These are phyloP conservation scores for Hypoxylon rubiginosum DNA, from an alignment of 2,329 filamentous ascomycete genomes.

Conservation along the genomic window DNA sequence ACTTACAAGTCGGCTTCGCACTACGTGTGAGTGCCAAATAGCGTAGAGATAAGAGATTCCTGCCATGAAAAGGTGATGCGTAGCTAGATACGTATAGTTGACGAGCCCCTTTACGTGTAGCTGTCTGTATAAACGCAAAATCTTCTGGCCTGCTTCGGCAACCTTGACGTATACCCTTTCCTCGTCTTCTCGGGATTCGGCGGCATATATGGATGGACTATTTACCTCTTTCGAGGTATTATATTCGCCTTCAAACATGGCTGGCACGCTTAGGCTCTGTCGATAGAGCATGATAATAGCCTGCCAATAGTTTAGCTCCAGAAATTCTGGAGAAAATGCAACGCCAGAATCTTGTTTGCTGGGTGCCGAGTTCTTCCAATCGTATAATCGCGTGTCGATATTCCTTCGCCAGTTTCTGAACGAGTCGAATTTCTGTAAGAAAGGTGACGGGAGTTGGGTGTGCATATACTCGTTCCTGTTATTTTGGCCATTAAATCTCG, in stretches of 20 bases:
- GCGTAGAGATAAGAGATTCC: slow-evolving; percentile 97
- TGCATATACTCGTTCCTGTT: slow-evolving; percentile 79
- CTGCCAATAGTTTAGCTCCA: slow-evolving; percentile 98
- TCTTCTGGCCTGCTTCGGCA: slow-evolving; percentile 93
- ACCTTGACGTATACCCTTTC: slow-evolving; percentile 95
- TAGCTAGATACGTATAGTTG: slow-evolving; percentile 96
- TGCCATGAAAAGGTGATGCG: slow-evolving; percentile 97
- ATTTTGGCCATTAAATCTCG: slow-evolving; percentile 75
- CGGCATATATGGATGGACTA: slow-evolving; percentile 71
- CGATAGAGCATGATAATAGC: slow-evolving; percentile 95
- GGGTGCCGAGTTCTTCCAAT: slow-evolving; percentile 90
- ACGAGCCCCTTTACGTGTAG: slow-evolving; percentile 89
- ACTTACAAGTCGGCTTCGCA: slow-evolving; percentile 86
- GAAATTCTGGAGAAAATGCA: slow-evolving; percentile 87
- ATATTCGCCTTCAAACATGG: slow-evolving; percentile 85
- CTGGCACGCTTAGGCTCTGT: slow-evolving; percentile 88
- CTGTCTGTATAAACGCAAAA: slow-evolving; percentile 89
- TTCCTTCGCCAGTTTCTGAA: slow-evolving; percentile 91
- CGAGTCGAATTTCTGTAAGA: slow-evolving; percentile 84
- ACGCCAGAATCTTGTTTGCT: slow-evolving; percentile 85
- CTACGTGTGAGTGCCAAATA: slow-evolving; percentile 94
- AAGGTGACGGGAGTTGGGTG: slow-evolving; percentile 84
- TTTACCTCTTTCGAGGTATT: slow-evolving; percentile 74
- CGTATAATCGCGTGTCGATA: slow-evolving; percentile 83
- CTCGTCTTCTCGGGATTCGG: slow-evolving; percentile 82